Percentiles rank a stretch among this genome's conserved stretches.
Conservation (phyloP, 805 yeast species). For the Monosporozyma yasuniensis region DNA sequence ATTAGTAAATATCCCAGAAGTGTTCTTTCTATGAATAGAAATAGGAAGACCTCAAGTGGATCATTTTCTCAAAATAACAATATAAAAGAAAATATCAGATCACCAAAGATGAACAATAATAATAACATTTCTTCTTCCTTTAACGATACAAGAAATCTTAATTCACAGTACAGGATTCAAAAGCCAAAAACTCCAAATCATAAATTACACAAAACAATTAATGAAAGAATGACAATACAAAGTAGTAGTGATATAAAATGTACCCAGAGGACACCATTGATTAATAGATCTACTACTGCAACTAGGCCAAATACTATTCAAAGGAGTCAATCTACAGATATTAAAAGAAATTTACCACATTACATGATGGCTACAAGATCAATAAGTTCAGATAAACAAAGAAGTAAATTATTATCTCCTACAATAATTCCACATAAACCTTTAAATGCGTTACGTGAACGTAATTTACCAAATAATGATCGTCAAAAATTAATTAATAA, state of each 20-base stretch:
- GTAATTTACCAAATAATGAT: neutral
- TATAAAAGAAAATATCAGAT: neutral
- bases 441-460: neutral
- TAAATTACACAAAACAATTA: constrained; percentile 90
- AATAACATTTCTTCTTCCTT: neutral
- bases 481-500: constrained; percentile 2
- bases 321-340: constrained; percentile 1
- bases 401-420: constrained; percentile 4
- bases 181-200: constrained; percentile 57
- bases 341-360: constrained; percentile 3
- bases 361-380: constrained; percentile 10
- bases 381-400: constrained; percentile 11
- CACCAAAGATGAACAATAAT: neutral
- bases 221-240: constrained; percentile 48
- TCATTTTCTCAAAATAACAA: neutral
- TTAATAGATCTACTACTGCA: neutral
- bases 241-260: neutral
- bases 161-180: neutral
- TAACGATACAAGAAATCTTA: neutral
- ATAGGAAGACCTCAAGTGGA: neutral
- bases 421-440: constrained; percentile 1
- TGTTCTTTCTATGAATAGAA: constrained; percentile 13
- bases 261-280: neutral
- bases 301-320: neutral
- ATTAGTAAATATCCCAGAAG: constrained; percentile 27